Base-by-base conservation (phyloP, 2,329 filamentous ascomycete genomes). In the Huntiella moniliformis region DNA sequence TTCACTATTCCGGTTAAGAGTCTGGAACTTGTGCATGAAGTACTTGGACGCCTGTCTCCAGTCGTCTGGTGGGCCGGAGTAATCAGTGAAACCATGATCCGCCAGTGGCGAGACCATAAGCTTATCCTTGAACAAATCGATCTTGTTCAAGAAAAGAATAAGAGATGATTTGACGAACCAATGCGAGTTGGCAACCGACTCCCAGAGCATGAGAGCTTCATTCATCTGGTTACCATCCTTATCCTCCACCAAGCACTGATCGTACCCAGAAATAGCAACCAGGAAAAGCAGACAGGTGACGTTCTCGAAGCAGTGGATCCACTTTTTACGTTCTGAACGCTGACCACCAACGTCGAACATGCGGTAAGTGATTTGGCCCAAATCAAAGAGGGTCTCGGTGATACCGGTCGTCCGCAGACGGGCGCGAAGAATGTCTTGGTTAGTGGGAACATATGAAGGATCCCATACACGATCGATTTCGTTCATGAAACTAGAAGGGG, bases 281-380 rank as follows among this genome's bases (percentile, higher is more conserved):
- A 96, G 73, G 64, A 96, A 96, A 36, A 96, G 68, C 45, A 96
- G 70, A 54, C 84, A 87, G 57, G 91, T 86, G 51, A 94, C 86
- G 53, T 91, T 91, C 60, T 94, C 86, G 59, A 94, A 94, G 58
- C 86, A 91, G 61, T 94, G 86, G 52, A 94, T 93, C 86, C 86
- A 94, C 68, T 94, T 94, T 72, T 93, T 93, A 51, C 86, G 80
- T 63, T 94, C 86, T 22, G 86, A 93, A 55, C 86, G 72, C 60
- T 94, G 86, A 48, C 86, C 86, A 59, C 86, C 86, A 40, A 93
- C 86, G 57, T 94, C 86, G 62, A 93, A 93, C 86, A 96, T 95
- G 56, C 86, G 81, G 64, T 95, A 95, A 52, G 86, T 93, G 55
- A 95, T 73, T 57, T 88, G 80, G 51, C 86, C 86, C 11, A 93